phyloP scores from a whole-genome alignment of 2,329 filamentous ascomycete genomes.

The Aureobasidium sp. region DNA sequence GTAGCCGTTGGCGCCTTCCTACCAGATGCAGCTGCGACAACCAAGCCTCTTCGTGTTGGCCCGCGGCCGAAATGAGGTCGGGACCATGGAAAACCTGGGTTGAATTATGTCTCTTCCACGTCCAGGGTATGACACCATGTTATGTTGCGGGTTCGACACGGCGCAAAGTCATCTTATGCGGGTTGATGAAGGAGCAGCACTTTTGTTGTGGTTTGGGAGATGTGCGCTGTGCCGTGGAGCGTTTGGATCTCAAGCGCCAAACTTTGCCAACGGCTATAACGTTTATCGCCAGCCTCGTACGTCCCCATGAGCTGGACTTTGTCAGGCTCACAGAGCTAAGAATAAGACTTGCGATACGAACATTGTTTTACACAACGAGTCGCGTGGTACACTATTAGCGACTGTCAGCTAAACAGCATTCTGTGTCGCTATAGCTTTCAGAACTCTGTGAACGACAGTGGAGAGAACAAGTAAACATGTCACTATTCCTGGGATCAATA shows the following conservation, averaged over 20 bases:
- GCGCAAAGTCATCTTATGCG: background rate
- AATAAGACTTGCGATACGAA: background rate
- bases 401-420: background rate
- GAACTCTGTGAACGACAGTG: background rate
- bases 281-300: background rate
- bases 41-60: constrained; percentile 3
- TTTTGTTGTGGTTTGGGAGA: background rate
- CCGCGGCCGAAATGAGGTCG: background rate
- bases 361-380: background rate
- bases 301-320: background rate
- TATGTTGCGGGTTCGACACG: background rate
- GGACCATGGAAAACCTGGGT: background rate
- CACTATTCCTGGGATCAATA: background rate
- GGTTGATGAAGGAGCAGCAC: background rate
- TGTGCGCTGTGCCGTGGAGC: background rate
- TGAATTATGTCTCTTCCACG: background rate
- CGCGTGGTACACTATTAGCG: no score
- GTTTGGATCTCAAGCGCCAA: background rate
- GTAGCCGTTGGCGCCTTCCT: constrained; percentile 5
- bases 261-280: background rate
- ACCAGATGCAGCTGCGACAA: background rate
- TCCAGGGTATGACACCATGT: background rate
- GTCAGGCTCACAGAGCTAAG: background rate
- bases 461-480: background rate
- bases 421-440: background rate